A percentile compares a stretch with the other conserved stretches of the same genome.
These are phyloP conservation scores for Geosmithia putterillii DNA, from an alignment of 2,329 filamentous ascomycete species.

Conservation along the genomic window DNA sequence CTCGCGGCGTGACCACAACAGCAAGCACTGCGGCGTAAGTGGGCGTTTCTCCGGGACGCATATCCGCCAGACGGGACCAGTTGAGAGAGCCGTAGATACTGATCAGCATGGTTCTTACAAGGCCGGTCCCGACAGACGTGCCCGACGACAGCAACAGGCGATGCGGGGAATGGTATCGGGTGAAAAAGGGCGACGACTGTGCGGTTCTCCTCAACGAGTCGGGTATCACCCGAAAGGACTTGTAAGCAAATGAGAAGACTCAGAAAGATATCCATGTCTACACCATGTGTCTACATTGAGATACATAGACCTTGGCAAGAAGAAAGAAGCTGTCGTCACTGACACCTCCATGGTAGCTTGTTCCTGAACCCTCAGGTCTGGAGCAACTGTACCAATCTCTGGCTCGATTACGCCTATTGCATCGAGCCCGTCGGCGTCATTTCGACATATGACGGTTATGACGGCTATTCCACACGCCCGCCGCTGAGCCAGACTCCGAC, in stretches of 20 bases:
- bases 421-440: not conserved
- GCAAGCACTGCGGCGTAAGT: not conserved
- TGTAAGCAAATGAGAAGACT: too few species aligned
- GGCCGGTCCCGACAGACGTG: not conserved
- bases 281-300: too few species aligned
- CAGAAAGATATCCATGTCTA: too few species aligned
- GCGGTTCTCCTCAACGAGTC: not conserved
- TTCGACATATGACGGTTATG: not conserved
- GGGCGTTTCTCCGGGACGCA: too few species aligned
- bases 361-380: not conserved
- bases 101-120: not conserved
- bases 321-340: too few species aligned
- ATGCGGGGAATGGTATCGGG: not conserved
- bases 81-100: not conserved
- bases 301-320: too few species aligned
- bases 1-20: not conserved
- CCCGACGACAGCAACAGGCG: not conserved
- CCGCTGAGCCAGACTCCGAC: not conserved
- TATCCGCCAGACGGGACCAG: too few species aligned
- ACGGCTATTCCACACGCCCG: not conserved
- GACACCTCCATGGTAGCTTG: not conserved
- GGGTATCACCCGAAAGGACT: not conserved
- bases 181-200: not conserved
- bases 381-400: not conserved
- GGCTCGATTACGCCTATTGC: not conserved